These are phyloP conservation scores for Bruguiera gymnorhiza DNA, from an alignment of 345 rosid genomes.

Conservation along the genomic window DNA sequence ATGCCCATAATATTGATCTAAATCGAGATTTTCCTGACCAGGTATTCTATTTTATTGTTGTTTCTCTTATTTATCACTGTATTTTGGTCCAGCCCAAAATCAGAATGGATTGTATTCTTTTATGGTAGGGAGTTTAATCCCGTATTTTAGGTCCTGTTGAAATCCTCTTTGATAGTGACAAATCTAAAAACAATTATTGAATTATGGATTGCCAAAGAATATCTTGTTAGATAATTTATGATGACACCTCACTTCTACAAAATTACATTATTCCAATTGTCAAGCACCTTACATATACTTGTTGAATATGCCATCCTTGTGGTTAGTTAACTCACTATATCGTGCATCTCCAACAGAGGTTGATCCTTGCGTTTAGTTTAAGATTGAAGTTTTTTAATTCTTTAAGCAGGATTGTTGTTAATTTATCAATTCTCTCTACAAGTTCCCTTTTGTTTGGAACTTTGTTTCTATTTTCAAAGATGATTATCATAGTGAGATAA, in stretches of 20 bases:
- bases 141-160: not conserved
- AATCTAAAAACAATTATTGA: not conserved
- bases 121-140: not conserved
- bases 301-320: too few relatives aligned
- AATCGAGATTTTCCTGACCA: slow-evolving; percentile 98
- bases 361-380: not conserved
- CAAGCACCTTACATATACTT: too few relatives aligned
- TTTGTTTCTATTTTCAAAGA: too few relatives aligned
- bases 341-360: not conserved
- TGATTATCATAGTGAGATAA: not conserved
- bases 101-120: not conserved
- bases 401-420: not conserved
- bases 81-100: not conserved
- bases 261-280: too few relatives aligned
- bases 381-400: not conserved
- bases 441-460: not conserved
- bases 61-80: not conserved
- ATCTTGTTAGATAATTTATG: not conserved
- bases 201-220: not conserved
- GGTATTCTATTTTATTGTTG: slow-evolving; percentile 42
- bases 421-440: too few relatives aligned
- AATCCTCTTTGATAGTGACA: not conserved
- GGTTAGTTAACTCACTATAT: too few relatives aligned
- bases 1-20: slow-evolving; percentile 82
- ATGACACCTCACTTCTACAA: too few relatives aligned